Conservation (phyloP, 176 grass and related monocot species). For the Juncus effusus region DNA sequence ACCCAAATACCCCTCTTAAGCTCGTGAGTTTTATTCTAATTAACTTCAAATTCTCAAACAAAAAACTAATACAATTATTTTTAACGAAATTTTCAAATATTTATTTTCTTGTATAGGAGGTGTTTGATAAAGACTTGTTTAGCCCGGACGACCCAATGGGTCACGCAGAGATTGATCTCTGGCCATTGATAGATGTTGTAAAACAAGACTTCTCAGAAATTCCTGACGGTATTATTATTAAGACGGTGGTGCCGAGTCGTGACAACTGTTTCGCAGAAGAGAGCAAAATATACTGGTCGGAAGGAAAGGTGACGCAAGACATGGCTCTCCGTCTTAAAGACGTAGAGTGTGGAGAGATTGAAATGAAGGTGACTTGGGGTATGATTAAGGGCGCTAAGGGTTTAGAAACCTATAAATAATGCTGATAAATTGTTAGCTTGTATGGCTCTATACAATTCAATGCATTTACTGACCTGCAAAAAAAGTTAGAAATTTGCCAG, state of each 20-base stretch:
- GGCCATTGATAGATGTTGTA: constrained; percentile 37
- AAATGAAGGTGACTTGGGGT: constrained; percentile 56
- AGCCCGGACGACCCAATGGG: constrained; percentile 73
- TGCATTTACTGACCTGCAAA: background rate
- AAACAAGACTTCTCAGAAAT: constrained; percentile 50
- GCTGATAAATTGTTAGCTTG: too few relatives aligned
- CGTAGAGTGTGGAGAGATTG: constrained; percentile 37
- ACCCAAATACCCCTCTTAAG: constrained; percentile 29
- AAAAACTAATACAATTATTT: background rate
- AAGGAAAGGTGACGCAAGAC: constrained; percentile 54
- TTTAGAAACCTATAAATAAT: background rate
- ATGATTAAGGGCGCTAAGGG: constrained; percentile 26
- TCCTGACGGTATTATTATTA: constrained; percentile 36
- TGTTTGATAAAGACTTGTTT: constrained; percentile 62
- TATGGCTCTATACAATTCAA: too few relatives aligned
- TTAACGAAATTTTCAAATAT: background rate
- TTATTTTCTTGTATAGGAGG: constrained; percentile 38
- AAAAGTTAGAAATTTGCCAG: background rate
- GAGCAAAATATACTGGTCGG: constrained; percentile 48
- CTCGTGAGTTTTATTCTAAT: constrained; percentile 24
- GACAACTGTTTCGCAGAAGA: constrained; percentile 58
- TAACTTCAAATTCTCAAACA: constrained; percentile 2
- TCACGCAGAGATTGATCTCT: constrained; percentile 60
- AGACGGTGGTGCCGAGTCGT: constrained; percentile 35
- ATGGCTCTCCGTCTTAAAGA: constrained; percentile 46